Evolutionary conservation across 768 basidiomycete genomes (phyloP).

Genomic region (Coprinopsis strossmayeri): DNA sequence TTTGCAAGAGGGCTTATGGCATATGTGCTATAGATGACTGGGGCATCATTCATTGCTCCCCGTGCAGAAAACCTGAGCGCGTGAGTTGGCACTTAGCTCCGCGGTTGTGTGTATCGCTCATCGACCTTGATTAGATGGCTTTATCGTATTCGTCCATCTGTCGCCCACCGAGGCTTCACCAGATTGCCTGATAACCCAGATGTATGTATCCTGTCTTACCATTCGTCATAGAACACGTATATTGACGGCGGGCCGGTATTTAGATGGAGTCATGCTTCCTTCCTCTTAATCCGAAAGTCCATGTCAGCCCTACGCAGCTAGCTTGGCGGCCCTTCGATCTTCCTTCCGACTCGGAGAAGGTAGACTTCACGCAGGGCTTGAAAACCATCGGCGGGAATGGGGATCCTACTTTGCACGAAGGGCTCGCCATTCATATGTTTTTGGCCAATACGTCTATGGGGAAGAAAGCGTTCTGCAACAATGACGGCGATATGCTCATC

Average conservation of each 20-base stretch:
- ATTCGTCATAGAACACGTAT: neutral
- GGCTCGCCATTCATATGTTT: conserved; percentile 60
- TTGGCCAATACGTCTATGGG: conserved; percentile 54
- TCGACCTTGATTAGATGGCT: conserved; percentile 37
- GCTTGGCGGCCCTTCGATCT: conserved; percentile 61
- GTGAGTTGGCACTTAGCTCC: conserved; percentile 25
- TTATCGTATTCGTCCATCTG: conserved; percentile 63
- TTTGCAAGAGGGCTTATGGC: neutral
- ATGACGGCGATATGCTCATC: conserved; percentile 63
- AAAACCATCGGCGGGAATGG: conserved; percentile 62
- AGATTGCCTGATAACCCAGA: conserved; percentile 51
- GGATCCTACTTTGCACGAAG: conserved; percentile 56
- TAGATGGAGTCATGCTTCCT: conserved; percentile 62
- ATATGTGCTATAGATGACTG: conserved; percentile 41
- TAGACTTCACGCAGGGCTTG: conserved; percentile 53
- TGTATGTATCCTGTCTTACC: conserved; percentile 26
- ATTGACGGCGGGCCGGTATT: neutral
- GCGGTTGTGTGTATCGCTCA: neutral
- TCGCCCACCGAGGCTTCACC: conserved; percentile 58
- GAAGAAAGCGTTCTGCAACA: conserved; percentile 54
- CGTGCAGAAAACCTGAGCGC: conserved; percentile 44
- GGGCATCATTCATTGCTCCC: conserved; percentile 54
- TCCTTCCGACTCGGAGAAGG: conserved; percentile 30
- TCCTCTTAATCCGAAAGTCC: conserved; percentile 52
- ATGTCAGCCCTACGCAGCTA: conserved; percentile 56